Evolutionary conservation across 164 flowering plant species (phyloP).

Genomic region (Vitis amurensis): DNA sequence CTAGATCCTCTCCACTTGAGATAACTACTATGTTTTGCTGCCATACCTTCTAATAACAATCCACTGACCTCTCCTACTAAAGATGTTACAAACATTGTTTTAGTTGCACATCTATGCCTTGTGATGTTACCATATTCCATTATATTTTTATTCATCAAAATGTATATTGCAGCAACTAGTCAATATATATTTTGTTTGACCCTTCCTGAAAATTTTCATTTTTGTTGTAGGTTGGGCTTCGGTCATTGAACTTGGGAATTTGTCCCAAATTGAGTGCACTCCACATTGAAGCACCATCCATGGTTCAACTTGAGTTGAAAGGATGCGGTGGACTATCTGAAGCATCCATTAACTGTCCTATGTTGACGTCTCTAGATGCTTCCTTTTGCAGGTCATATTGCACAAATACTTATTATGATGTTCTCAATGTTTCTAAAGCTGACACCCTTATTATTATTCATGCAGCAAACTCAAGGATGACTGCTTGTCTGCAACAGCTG

Average conservation of each 20-base stretch:
- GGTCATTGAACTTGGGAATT: constrained; percentile 87
- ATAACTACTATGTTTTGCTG: too few relatives aligned
- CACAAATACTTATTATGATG: not conserved
- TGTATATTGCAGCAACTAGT: too few relatives aligned
- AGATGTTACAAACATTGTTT: too few relatives aligned
- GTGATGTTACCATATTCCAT: too few relatives aligned
- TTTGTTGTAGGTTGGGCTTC: constrained; percentile 73
- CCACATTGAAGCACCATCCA: constrained; percentile 64
- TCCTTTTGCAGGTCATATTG: constrained; percentile 90
- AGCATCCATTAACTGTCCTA: constrained; percentile 78
- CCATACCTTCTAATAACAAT: too few relatives aligned
- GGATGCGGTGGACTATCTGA: constrained; percentile 93
- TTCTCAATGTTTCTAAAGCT: constrained; percentile 2
- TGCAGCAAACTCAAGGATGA: constrained; percentile 91
- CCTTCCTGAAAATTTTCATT: not conserved
- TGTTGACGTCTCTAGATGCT: constrained; percentile 81
- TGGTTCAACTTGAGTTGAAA: constrained; percentile 85
- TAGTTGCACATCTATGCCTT: too few relatives aligned
- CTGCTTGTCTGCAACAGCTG: constrained; percentile 80
- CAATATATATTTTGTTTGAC: too few relatives aligned
- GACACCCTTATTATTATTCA: constrained; percentile 7
- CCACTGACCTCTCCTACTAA: too few relatives aligned
- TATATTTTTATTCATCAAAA: too few relatives aligned
- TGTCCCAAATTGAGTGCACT: constrained; percentile 85
- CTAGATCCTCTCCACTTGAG: too few relatives aligned